These are phyloP conservation scores for Xerocomus potaroensis DNA, from an alignment of 768 basidiomycete species.

Conservation along the genomic window DNA sequence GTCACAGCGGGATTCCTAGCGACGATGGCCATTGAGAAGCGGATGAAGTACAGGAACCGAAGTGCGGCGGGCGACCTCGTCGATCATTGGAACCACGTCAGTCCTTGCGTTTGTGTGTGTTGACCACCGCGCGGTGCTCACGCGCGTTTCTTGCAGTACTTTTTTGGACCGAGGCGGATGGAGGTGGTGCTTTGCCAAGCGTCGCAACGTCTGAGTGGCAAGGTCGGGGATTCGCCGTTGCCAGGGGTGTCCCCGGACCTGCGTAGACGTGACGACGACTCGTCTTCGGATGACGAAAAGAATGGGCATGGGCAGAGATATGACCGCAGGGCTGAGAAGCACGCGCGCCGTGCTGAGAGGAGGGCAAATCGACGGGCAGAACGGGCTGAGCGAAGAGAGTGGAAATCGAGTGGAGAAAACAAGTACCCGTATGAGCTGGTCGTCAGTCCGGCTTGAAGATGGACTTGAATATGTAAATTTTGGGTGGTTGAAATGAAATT, in stretches of 20 bases:
- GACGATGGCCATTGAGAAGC: slow-evolving; percentile 15
- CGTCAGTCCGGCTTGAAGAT: slow-evolving; percentile 2
- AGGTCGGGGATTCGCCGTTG: slow-evolving; percentile 13
- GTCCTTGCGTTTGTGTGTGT: not conserved
- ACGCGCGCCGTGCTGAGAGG: slow-evolving; percentile 4
- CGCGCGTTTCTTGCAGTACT: slow-evolving; percentile 36
- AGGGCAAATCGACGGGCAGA: slow-evolving; percentile 11
- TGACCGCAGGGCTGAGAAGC: not conserved
- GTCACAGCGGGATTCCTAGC: slow-evolving; percentile 16
- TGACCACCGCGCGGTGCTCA: not conserved
- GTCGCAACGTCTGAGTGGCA: slow-evolving; percentile 28
- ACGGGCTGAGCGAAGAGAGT: slow-evolving; percentile 10
- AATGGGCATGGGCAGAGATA: not conserved
- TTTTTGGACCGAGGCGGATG: slow-evolving; percentile 44
- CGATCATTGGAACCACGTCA: slow-evolving; percentile 47
- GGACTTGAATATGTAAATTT: too few species aligned
- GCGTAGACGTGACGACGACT: not conserved
- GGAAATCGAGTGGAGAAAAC: slow-evolving; percentile 17
- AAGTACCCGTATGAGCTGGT: slow-evolving; percentile 20
- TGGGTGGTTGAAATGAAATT: too few species aligned
- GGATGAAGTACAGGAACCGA: slow-evolving; percentile 35
- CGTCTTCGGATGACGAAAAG: not conserved
- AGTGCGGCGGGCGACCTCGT: slow-evolving; percentile 38
- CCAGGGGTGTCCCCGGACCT: too few species aligned
- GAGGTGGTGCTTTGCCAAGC: slow-evolving; percentile 38